A percentile compares a stretch with the other conserved stretches of the same genome.
These are phyloP conservation scores for Sesbania bispinosa DNA, from an alignment of 306 rosid species.

Conservation along the genomic window DNA sequence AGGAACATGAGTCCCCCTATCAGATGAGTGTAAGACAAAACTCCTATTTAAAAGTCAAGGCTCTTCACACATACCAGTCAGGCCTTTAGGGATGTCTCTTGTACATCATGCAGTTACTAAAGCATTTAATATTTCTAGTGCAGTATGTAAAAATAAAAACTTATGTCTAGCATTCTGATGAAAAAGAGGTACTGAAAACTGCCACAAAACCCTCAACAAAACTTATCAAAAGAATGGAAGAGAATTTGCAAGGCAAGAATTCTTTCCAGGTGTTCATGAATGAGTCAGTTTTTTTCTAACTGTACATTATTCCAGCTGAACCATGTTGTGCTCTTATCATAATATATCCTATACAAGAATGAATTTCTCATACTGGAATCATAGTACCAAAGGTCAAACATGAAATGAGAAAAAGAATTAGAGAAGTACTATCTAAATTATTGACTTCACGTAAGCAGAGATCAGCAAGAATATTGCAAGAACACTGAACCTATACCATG, in stretches of 20 bases:
- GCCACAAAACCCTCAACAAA: background rate
- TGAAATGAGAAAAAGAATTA: background rate
- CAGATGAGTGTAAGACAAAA: background rate
- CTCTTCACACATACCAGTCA: background rate
- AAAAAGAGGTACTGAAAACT: background rate
- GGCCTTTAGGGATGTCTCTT: background rate
- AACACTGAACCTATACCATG: background rate
- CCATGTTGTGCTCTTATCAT: background rate
- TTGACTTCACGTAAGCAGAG: background rate
- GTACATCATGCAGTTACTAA: background rate
- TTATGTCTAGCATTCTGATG: background rate
- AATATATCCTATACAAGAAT: background rate
- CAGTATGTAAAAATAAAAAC: background rate
- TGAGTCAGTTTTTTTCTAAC: background rate
- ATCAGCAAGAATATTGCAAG: constrained; percentile 11
- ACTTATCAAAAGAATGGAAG: background rate
- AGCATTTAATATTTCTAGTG: constrained; percentile 6
- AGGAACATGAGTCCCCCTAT: background rate
- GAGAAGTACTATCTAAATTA: background rate
- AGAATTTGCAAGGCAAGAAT: background rate
- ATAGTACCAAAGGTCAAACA: background rate
- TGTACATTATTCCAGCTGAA: background rate
- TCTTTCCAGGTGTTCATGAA: background rate
- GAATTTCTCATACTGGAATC: background rate
- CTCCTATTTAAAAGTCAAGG: background rate